Evolutionary conservation across 2,329 filamentous ascomycete genomes (phyloP).

Genomic region (Fusarium miscanthi): DNA sequence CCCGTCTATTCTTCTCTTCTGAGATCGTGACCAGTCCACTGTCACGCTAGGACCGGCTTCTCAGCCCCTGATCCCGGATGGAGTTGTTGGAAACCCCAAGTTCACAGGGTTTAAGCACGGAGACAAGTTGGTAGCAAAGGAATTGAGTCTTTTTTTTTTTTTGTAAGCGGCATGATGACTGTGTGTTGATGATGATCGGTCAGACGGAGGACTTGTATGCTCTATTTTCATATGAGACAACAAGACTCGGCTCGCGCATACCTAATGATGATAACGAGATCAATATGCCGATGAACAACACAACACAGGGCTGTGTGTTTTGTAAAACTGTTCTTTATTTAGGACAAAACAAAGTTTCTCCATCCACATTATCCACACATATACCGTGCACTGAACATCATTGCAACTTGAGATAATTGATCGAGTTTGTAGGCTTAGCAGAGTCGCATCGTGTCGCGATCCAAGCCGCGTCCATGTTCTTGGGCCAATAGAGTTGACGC

Average conservation of each 20-base stretch:
- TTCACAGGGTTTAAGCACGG: slow-evolving; percentile 1
- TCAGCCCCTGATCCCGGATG: slow-evolving; percentile 23
- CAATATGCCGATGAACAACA: neutral
- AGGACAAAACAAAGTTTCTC: slow-evolving; percentile 26
- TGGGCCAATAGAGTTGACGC: slow-evolving; percentile 10
- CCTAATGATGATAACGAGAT: neutral
- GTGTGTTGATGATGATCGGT: neutral
- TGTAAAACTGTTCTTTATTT: slow-evolving; percentile 9
- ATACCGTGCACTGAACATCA: slow-evolving; percentile 14
- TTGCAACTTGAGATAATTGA: slow-evolving; percentile 2
- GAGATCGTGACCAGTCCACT: slow-evolving; percentile 6
- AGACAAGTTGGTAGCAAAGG: neutral
- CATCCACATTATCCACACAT: slow-evolving; percentile 7
- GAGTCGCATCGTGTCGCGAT: slow-evolving; percentile 21
- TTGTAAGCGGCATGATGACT: neutral
- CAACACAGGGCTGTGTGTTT: neutral
- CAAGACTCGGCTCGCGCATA: neutral
- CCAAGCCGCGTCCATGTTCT: slow-evolving; percentile 8
- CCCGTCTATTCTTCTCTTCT: neutral
- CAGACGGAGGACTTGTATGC: neutral
- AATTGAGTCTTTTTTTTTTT: neutral
- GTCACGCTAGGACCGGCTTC: slow-evolving; percentile 21
- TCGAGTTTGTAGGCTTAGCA: slow-evolving; percentile 16
- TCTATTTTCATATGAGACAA: neutral
- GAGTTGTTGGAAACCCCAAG: slow-evolving; percentile 18